These are phyloP conservation scores for Aspergillus taichungensis DNA, from an alignment of 495 filamentous ascomycete genomes.

Conservation along the genomic window DNA sequence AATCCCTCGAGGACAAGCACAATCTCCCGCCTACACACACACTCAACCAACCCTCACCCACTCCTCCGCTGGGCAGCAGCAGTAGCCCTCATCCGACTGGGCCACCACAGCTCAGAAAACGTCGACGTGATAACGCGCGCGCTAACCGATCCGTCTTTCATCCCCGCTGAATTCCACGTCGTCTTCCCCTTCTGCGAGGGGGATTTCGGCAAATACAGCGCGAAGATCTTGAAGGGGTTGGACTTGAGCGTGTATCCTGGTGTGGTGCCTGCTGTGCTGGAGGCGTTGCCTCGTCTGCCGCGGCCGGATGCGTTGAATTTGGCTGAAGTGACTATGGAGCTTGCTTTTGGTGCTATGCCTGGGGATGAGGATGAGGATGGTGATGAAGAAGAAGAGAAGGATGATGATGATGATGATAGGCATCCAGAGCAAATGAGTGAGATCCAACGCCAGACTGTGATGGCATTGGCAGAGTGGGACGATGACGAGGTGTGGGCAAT, in stretches of 20 bases:
- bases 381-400: no score
- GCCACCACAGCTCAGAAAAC: neutral
- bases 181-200: neutral
- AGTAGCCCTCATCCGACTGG: neutral
- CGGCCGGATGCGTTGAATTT: no score
- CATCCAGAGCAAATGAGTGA: no score
- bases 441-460: no score
- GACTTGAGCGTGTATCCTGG: neutral
- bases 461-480: no score
- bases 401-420: no score
- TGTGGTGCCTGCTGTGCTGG: neutral
- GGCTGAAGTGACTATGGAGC: no score
- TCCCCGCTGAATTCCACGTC: neutral
- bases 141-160: neutral
- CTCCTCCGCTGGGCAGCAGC: neutral
- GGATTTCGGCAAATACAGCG: neutral
- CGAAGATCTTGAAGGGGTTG: neutral
- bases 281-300: constrained; percentile 7
- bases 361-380: no score
- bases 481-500: no score
- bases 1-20: no score
- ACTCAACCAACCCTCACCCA: neutral
- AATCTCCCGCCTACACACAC: neutral
- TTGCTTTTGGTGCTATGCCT: no score
- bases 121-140: neutral